Percentiles rank a stretch among this genome's conserved stretches.
These are phyloP conservation scores for Hymenoscyphus repandus DNA, from an alignment of 2,329 filamentous ascomycete genomes.

Conservation along the genomic window DNA sequence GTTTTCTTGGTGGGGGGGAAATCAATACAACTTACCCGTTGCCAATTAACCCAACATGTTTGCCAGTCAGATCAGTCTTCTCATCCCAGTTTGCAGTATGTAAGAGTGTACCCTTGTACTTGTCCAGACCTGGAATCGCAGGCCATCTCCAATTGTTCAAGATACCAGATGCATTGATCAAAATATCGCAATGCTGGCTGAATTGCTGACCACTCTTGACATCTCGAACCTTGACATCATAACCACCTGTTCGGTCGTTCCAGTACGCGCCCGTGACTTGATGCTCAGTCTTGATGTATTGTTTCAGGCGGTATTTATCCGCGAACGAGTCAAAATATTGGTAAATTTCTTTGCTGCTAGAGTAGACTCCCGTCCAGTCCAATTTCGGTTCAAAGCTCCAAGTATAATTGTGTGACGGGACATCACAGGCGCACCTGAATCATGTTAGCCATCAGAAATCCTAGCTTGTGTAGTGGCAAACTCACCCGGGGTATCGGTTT, in stretches of 20 bases:
- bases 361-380: constrained; percentile 51
- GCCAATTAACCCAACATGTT: constrained; percentile 50
- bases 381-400: constrained; percentile 54
- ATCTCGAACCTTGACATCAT: constrained; percentile 40
- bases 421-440: constrained; percentile 45
- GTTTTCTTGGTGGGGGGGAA: constrained; percentile 19
- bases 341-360: constrained; percentile 52
- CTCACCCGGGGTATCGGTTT: constrained; percentile 40
- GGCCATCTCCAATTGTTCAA: constrained; percentile 47
- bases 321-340: constrained; percentile 47
- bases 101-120: constrained; percentile 47
- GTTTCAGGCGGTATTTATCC: constrained; percentile 47
- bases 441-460: constrained; percentile 33
- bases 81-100: constrained; percentile 52
- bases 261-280: constrained; percentile 46
- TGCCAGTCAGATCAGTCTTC: constrained; percentile 43
- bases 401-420: constrained; percentile 50
- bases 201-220: constrained; percentile 29
- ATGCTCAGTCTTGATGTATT: constrained; percentile 52
- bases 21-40: constrained; percentile 44
- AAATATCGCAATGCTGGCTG: constrained; percentile 16
- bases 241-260: constrained; percentile 45
- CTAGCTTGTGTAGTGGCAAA: constrained; percentile 19
- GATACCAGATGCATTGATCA: constrained; percentile 20
- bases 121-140: constrained; percentile 42